Base-by-base conservation (phyloP, 768 basidiomycete genomes). In the Lactarius trivialis region DNA sequence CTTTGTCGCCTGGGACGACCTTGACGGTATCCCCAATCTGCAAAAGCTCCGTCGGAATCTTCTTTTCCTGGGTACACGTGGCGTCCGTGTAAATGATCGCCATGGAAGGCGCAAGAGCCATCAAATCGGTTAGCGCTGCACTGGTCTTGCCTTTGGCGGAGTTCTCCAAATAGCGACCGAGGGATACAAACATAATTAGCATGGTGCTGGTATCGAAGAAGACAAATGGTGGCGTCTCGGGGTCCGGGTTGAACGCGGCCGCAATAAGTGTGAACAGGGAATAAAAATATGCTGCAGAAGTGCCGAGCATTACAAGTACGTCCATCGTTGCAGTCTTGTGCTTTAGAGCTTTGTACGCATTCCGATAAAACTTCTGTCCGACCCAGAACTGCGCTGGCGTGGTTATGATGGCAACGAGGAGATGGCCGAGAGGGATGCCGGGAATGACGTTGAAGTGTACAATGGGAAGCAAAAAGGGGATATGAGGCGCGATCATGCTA, bases 151-250 rank as follows among this genome's bases (percentile, higher is more conserved):
- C 96, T 74, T 98, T 98, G 52, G 97, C 97, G 60, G 87, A 83
- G 75, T 98, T 98, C 77, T 98, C 97, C 54, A 98, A 82, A 75
- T 88, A 97, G 28, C 97, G 86, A 5, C 97, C 97, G 15, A 98
- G 82, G 2, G 93, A 95, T 69, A 98, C 89, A 73, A 99, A 98
- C 77, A 88, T 91, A 81, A 99, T 88, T 64, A 99, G 78, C 97
- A 98, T 98, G 21, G 97, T 97, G 70, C 93, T 97, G 1, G 97
- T 98, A 76, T 99, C 97, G 77, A 98, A 98, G 76, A 98, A 98
- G 50, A 93, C 82, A 71, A 88, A 82, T 2, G 97, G 96, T 21
- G 83, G 86, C 71, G 81, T 91, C 48, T 80, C 80, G 0, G 86
- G 80, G 11, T 87, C 82, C 5, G 78, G 73, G 69, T 85, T 84